Evolutionary conservation across 495 filamentous ascomycete genomes (phyloP).

Genomic region (Ramalina peruviana): DNA sequence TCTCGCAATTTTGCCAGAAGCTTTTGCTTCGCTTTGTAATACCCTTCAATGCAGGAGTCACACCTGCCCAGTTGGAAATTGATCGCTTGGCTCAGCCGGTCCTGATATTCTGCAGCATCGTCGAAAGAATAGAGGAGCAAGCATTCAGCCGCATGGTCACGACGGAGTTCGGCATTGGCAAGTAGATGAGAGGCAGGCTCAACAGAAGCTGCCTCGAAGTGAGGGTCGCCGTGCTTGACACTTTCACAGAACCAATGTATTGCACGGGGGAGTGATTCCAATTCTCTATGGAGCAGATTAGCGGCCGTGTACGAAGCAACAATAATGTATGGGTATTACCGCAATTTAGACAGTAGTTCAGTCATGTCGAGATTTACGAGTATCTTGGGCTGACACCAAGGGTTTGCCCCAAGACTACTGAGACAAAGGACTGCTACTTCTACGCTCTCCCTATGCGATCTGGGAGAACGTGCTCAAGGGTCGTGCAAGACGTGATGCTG

Average conservation of each 20-base stretch:
- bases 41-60: constrained; percentile 66
- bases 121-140: constrained; percentile 56
- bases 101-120: constrained; percentile 42
- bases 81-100: constrained; percentile 41
- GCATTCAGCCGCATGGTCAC: constrained; percentile 44
- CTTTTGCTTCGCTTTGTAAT: constrained; percentile 56
- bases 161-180: constrained; percentile 32
- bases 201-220: neutral
- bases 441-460: too few relatives aligned
- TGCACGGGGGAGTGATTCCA: constrained; percentile 7
- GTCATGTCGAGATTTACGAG: constrained; percentile 2
- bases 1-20: constrained; percentile 46
- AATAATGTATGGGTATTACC: constrained; percentile 1
- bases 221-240: neutral
- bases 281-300: constrained; percentile 5
- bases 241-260: constrained; percentile 16
- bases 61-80: constrained; percentile 49
- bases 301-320: neutral
- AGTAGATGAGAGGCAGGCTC: constrained; percentile 7
- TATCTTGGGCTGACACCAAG: too few relatives aligned
- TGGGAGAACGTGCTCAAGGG: too few relatives aligned
- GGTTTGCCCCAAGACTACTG: too few relatives aligned
- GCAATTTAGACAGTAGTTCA: constrained; percentile 12
- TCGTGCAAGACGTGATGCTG: too few relatives aligned
- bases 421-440: too few relatives aligned